phyloP scores from a whole-genome alignment of 768 basidiomycete species.

The Tulasnella calospora region DNA sequence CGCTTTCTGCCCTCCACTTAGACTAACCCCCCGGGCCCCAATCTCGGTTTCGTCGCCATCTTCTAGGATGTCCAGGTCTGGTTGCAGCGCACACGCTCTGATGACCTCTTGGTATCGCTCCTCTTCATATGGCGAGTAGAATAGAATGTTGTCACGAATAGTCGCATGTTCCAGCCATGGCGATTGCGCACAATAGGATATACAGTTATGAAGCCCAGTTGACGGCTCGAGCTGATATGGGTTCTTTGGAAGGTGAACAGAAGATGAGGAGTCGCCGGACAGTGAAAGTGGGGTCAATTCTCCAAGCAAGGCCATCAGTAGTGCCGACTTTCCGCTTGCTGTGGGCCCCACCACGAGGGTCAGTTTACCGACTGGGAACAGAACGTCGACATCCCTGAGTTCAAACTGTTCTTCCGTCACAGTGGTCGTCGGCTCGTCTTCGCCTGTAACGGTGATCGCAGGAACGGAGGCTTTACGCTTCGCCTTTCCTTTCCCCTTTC shows the following conservation, averaged over 20 bases:
- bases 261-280: conserved; percentile 22
- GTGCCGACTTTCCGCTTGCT: conserved; percentile 76
- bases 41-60: conserved; percentile 42
- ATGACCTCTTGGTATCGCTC: conserved; percentile 38
- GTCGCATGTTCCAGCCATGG: conserved; percentile 38
- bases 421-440: conserved; percentile 5
- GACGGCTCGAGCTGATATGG: conserved; percentile 40
- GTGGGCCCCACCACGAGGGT: conserved; percentile 61
- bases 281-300: conserved; percentile 58
- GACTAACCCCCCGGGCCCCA: conserved; percentile 33
- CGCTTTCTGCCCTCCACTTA: conserved; percentile 33
- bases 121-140: conserved; percentile 44
- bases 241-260: conserved; percentile 63
- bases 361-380: conserved; percentile 67
- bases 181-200: conserved; percentile 48
- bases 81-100: conserved; percentile 42
- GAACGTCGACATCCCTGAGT: conserved; percentile 58
- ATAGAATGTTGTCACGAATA: conserved; percentile 48
- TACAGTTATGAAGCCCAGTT: conserved; percentile 36
- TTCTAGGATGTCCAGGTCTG: conserved; percentile 43
- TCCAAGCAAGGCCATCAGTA: conserved; percentile 54
- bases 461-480: neutral
- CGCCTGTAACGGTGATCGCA: neutral
- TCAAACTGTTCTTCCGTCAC: conserved; percentile 48
- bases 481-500: neutral